These are phyloP conservation scores for Fusarium ambrosium DNA, from an alignment of 2,329 filamentous ascomycete genomes.

Conservation along the genomic window DNA sequence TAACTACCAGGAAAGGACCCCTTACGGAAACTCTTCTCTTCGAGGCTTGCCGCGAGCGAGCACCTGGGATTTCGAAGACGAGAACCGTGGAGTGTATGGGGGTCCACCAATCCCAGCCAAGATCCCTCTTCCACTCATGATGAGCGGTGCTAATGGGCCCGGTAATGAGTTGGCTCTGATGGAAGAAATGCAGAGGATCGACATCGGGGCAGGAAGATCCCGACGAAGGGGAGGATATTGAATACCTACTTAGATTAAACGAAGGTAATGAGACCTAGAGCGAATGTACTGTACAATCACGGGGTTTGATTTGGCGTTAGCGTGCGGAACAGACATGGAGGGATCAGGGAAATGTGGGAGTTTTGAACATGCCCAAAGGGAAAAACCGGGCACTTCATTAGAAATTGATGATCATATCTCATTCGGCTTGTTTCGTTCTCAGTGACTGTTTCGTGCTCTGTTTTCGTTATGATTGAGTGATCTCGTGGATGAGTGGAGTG, in stretches of 20 bases:
- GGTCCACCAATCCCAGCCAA: constrained; percentile 78
- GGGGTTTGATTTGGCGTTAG: constrained; percentile 38
- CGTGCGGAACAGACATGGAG: constrained; percentile 8
- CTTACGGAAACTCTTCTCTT: constrained; percentile 49
- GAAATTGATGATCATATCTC: constrained; percentile 21
- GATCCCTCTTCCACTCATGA: constrained; percentile 69
- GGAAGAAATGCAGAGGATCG: constrained; percentile 78
- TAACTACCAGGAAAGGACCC: constrained; percentile 61
- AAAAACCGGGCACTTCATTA: constrained; percentile 10
- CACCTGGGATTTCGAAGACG: constrained; percentile 67
- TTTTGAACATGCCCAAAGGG: constrained; percentile 12
- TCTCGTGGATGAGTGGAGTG: background rate
- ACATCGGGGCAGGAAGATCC: constrained; percentile 72
- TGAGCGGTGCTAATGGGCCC: constrained; percentile 59
- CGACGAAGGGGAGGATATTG: constrained; percentile 63
- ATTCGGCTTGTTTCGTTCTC: background rate
- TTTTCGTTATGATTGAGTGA: background rate
- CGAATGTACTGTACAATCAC: constrained; percentile 43
- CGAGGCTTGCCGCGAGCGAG: constrained; percentile 59
- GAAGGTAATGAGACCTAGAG: constrained; percentile 35
- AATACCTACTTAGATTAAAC: constrained; percentile 26
- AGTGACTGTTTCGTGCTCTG: background rate
- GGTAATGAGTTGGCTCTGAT: constrained; percentile 71
- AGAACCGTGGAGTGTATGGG: constrained; percentile 62
- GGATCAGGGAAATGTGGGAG: constrained; percentile 26